phyloP scores from a whole-genome alignment of 2,329 filamentous ascomycete species.

The Apiospora kogelbergensis region DNA sequence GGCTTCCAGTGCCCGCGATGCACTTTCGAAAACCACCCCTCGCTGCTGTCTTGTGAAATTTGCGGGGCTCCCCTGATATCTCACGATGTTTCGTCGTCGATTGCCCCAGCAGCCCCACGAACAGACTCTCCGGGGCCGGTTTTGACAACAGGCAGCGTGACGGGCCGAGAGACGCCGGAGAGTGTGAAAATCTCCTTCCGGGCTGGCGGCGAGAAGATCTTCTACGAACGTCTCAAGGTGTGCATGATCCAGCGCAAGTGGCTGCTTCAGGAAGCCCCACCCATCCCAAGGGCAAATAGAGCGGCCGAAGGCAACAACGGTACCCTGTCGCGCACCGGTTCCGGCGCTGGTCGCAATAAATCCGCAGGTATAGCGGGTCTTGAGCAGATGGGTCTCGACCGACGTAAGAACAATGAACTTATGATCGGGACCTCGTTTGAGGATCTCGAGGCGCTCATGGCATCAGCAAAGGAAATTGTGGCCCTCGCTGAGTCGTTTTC shows the following conservation, averaged over 20 bases:
- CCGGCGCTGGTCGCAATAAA: slow-evolving; percentile 44
- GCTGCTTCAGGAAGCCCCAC: slow-evolving; percentile 87
- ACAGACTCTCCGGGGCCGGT: slow-evolving; percentile 78
- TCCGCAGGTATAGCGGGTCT: slow-evolving; percentile 89
- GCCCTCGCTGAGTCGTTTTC: slow-evolving; percentile 88
- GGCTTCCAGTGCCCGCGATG: slow-evolving; percentile 76
- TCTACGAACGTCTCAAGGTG: slow-evolving; percentile 84
- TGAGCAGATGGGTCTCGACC: slow-evolving; percentile 79
- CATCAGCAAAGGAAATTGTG: slow-evolving; percentile 93
- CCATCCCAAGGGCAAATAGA: slow-evolving; percentile 66
- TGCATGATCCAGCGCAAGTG: slow-evolving; percentile 93
- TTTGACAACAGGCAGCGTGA: slow-evolving; percentile 42
- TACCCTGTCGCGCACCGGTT: slow-evolving; percentile 26
- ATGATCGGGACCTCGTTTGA: slow-evolving; percentile 94
- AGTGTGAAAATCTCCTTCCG: slow-evolving; percentile 92
- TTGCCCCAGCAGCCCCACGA: slow-evolving; percentile 45
- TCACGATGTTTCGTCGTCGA: slow-evolving; percentile 42
- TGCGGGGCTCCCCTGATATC: slow-evolving; percentile 76
- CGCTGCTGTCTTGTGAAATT: slow-evolving; percentile 82
- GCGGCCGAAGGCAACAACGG: slow-evolving; percentile 36
- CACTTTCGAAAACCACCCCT: slow-evolving; percentile 92
- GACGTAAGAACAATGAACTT: slow-evolving; percentile 88
- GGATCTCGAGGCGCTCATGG: slow-evolving; percentile 94
- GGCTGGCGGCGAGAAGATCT: slow-evolving; percentile 82
- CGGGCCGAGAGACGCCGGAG: slow-evolving; percentile 60